Percentiles rank a stretch among this genome's conserved stretches.
phyloP scores from a whole-genome alignment of 2,329 filamentous ascomycete species.

The Calonectria pteridis region DNA sequence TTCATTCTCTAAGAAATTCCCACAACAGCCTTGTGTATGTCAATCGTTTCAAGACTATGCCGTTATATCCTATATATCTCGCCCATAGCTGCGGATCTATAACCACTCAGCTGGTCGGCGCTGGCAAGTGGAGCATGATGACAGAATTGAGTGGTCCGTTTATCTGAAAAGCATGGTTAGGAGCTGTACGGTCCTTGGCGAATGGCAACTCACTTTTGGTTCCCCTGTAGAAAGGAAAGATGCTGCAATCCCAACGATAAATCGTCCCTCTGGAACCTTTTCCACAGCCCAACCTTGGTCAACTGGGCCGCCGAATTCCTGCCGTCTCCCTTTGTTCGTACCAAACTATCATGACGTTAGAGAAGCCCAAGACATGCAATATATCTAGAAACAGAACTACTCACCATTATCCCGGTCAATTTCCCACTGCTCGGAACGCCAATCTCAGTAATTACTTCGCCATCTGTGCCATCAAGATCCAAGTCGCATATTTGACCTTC shows the following conservation, averaged over 20 bases:
- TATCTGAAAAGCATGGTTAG: not conserved
- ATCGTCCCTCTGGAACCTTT: not conserved
- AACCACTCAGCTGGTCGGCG: not conserved
- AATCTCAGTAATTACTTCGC: constrained; percentile 18
- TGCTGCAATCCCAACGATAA: constrained; percentile 4
- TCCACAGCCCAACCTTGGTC: not conserved
- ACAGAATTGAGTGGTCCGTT: not conserved
- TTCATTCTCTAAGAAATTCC: not conserved
- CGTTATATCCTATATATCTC: too few relatives aligned
- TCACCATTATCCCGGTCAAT: constrained; percentile 16
- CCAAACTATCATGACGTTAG: not conserved
- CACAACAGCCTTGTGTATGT: not conserved
- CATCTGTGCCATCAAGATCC: not conserved
- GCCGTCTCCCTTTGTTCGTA: not conserved
- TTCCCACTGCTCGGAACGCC: not conserved
- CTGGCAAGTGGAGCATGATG: not conserved
- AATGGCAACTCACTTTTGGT: not conserved
- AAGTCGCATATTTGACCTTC: not conserved
- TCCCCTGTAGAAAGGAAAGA: not conserved
- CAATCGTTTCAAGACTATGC: too few relatives aligned
- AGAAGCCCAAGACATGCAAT: not conserved
- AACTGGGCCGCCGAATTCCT: not conserved
- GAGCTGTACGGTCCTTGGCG: not conserved
- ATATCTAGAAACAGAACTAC: not conserved
- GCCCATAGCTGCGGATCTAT: too few relatives aligned